Conservation (phyloP, 2,329 filamentous ascomycete genomes). For the Fusarium tricinctum region DNA sequence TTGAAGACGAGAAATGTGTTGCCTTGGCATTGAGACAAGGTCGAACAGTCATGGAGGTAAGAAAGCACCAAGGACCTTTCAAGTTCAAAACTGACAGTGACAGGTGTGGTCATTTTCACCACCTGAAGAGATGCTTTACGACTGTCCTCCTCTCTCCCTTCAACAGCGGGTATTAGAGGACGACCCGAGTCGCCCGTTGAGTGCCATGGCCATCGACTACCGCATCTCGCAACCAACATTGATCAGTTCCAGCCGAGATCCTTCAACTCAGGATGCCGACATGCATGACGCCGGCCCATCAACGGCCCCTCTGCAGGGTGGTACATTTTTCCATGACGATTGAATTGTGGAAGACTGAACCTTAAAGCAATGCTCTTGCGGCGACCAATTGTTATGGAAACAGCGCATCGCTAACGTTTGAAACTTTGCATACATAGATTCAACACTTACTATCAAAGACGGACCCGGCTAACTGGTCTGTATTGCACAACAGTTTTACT, state of each 20-base stretch:
- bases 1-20: constrained; percentile 98
- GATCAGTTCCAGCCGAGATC: constrained; percentile 53
- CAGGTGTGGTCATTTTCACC: constrained; percentile 97
- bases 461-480: constrained; percentile 47
- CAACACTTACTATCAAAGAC: constrained; percentile 42
- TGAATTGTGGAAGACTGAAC: constrained; percentile 39
- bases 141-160: constrained; percentile 65
- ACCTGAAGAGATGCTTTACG: constrained; percentile 75
- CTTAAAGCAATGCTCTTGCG: constrained; percentile 18
- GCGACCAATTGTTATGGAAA: constrained; percentile 34
- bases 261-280: constrained; percentile 63
- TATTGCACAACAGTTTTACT: constrained; percentile 51
- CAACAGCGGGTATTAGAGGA: constrained; percentile 63
- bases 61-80: constrained; percentile 47
- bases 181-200: constrained; percentile 64
- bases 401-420: constrained; percentile 11
- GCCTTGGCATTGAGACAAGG: constrained; percentile 89
- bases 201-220: constrained; percentile 64
- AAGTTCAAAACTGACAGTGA: constrained; percentile 49
- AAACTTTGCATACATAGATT: constrained; percentile 35
- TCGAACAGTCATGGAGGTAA: constrained; percentile 97
- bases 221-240: constrained; percentile 52
- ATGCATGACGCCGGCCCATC: constrained; percentile 71
- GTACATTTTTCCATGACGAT: constrained; percentile 67
- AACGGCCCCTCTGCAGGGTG: constrained; percentile 65